These are phyloP conservation scores for Cunninghamia lanceolata DNA, from an alignment of 75 land plant genomes.

Conservation along the genomic window DNA sequence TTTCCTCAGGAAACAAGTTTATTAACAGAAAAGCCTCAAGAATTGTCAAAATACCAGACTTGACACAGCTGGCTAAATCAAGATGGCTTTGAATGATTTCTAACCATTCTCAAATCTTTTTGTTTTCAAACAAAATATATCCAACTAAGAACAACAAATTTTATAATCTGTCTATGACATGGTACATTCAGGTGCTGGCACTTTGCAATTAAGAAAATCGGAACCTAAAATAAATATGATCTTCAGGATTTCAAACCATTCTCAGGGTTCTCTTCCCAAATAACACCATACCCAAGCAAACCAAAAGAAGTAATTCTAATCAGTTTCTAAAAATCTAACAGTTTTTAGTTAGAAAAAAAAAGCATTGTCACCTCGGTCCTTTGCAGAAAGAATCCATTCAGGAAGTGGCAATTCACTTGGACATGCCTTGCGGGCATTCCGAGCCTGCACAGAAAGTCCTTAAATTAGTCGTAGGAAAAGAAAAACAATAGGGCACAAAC, in stretches of 20 bases:
- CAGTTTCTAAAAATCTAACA: background rate
- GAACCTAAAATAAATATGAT: background rate
- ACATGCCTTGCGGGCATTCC: constrained; percentile 89
- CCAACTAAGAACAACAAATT: background rate
- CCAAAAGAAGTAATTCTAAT: background rate
- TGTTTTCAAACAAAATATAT: background rate
- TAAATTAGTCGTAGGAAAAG: background rate
- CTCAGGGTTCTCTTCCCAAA: background rate
- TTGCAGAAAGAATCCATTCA: constrained; percentile 85
- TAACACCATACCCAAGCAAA: background rate
- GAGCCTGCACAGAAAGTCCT: constrained; percentile 48
- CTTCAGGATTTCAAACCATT: background rate
- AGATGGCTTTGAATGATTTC: background rate
- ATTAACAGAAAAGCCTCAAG: background rate
- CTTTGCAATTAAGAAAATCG: background rate
- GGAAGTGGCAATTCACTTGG: constrained; percentile 70
- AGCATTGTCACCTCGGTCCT: constrained; percentile 54
- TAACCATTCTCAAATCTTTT: constrained; percentile 2
- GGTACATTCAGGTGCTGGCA: background rate
- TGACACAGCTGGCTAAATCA: background rate
- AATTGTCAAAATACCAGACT: background rate
- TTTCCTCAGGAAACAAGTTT: background rate
- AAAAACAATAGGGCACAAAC: background rate
- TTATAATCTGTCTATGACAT: background rate
- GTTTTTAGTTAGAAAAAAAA: background rate